Conservation (phyloP, 1,284 basidiomycete genomes). For the Boletus mariae region DNA sequence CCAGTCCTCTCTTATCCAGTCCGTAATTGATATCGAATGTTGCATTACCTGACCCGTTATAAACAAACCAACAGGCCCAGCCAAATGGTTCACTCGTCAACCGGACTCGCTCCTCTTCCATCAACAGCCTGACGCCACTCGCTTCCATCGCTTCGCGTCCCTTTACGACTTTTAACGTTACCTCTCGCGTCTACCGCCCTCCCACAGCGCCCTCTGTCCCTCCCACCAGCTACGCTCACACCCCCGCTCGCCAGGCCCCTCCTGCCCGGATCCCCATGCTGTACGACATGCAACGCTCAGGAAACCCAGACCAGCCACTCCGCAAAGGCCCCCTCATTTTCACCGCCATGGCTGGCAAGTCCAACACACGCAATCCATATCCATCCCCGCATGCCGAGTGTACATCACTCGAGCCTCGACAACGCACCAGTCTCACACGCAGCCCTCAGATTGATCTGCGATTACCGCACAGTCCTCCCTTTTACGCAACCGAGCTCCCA, state of each 20-base stretch:
- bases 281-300: constrained; percentile 24
- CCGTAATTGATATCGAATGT: constrained; percentile 15
- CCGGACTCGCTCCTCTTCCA: not conserved
- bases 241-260: not conserved
- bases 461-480: constrained; percentile 4
- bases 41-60: constrained; percentile 21
- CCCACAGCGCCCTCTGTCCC: constrained; percentile 8
- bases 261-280: constrained; percentile 12
- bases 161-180: constrained; percentile 1
- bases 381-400: constrained; percentile 31
- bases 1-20: constrained; percentile 11
- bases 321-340: constrained; percentile 42
- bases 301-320: constrained; percentile 12
- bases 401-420: constrained; percentile 8
- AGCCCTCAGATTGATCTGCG: not conserved
- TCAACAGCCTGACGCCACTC: constrained; percentile 1
- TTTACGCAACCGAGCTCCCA: constrained; percentile 12
- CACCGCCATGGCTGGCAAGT: constrained; percentile 28
- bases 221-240: constrained; percentile 23
- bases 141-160: constrained; percentile 9
- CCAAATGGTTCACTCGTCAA: constrained; percentile 2
- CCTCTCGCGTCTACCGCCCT: constrained; percentile 5
- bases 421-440: constrained; percentile 6
- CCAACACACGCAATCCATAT: constrained; percentile 12
- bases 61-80: constrained; percentile 11